Evolutionary conservation across 768 basidiomycete species (phyloP), one percentile per base, ranked within the genome.

Genomic region (Phlegmacium glaucopus): DNA sequence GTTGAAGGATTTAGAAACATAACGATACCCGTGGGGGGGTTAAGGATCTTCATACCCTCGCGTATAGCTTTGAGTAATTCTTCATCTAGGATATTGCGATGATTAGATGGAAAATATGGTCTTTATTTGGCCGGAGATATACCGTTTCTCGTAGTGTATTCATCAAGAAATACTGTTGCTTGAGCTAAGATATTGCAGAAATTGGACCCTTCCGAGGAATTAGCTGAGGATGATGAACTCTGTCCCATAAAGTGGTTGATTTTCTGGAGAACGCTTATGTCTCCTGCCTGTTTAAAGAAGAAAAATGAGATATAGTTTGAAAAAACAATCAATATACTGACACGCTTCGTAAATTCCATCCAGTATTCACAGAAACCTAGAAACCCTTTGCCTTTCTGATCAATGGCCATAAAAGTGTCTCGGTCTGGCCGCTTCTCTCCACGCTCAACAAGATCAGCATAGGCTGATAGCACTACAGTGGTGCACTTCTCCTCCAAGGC

Each of bases 331-430:
- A 39, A 26, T 26, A 16, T 6, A 29, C 73, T 47, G 40, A 85
- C 89, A 69, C 72, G 73, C 56, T 78, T 79, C 0, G 88, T 86
- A 52, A 89, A 78, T 15, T 65, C 69, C 54, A 80, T 74, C 82
- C 89, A 89, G 45, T 78, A 80, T 52, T 90, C 86, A 59, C 87
- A 89, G 60, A 86, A 78, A 7, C 70, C 68, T 11, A 79, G 50
- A 56, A 86, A 91, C 1, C 74, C 70, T 39, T 66, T 72, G 3
- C 80, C 80, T n/a, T 52, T 41, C 9, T 51, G 51, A 17, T 53
- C 49, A 6, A 56, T 43, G 12, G 62, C 62, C 46, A 79, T 52
- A 51, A 85, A 83, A 0, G 28, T 51, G 2, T 48, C 59, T n/a
- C 42, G 52, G 52, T 71, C 75, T 26, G 47, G 44, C 50, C 71